These are phyloP conservation scores for Fusarium dimerum DNA, from an alignment of 2,329 filamentous ascomycete genomes.

Conservation along the genomic window DNA sequence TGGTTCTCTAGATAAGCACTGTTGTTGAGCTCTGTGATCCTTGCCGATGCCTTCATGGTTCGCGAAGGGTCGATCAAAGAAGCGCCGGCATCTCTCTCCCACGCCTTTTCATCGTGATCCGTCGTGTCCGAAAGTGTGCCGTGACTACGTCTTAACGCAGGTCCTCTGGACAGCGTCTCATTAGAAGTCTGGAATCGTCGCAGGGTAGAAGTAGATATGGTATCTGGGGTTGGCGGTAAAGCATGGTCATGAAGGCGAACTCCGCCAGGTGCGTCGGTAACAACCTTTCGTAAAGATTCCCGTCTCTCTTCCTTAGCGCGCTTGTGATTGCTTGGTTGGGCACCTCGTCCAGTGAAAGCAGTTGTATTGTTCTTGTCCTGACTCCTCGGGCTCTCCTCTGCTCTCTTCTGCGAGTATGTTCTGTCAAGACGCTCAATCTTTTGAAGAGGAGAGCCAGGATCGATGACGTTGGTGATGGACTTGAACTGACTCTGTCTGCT, in stretches of 20 bases:
- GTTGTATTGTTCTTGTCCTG: constrained; percentile 25
- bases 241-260: constrained; percentile 44
- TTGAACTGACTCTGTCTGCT: constrained; percentile 40
- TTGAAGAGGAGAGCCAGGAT: constrained; percentile 50
- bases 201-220: constrained; percentile 58
- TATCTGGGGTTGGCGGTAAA: constrained; percentile 61
- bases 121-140: constrained; percentile 33
- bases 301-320: constrained; percentile 49
- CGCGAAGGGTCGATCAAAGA: constrained; percentile 14
- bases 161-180: constrained; percentile 45
- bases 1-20: constrained; percentile 20
- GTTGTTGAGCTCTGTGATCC: constrained; percentile 24
- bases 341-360: constrained; percentile 13
- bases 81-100: constrained; percentile 20
- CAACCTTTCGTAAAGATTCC: constrained; percentile 48
- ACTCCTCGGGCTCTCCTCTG: constrained; percentile 34
- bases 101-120: constrained; percentile 13
- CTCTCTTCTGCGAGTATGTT: constrained; percentile 27
- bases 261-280: constrained; percentile 46
- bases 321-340: constrained; percentile 21
- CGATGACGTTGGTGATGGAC: constrained; percentile 49
- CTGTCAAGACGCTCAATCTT: constrained; percentile 50
- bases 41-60: constrained; percentile 18
- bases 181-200: constrained; percentile 51
- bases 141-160: constrained; percentile 31